These are phyloP conservation scores for Butyriboletus loyo DNA, from an alignment of 768 basidiomycete genomes.

Conservation along the genomic window DNA sequence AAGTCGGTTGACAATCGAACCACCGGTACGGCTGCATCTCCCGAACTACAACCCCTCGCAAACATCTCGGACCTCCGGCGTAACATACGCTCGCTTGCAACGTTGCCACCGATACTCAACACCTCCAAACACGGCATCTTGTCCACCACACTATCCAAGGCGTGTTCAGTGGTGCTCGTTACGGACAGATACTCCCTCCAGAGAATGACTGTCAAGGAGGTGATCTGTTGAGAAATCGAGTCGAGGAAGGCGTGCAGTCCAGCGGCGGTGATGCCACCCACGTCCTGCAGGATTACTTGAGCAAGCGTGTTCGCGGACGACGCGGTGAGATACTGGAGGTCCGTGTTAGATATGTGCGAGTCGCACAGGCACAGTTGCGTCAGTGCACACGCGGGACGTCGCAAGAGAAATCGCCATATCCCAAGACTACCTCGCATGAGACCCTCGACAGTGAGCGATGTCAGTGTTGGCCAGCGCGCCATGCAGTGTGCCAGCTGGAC, in stretches of 20 bases:
- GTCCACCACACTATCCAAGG: neutral
- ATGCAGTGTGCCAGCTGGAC: constrained; percentile 20
- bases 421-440: too few species aligned
- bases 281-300: neutral
- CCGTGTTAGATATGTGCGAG: neutral
- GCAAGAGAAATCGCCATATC: constrained; percentile 13
- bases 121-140: neutral
- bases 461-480: constrained; percentile 14
- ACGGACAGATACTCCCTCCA: too few species aligned
- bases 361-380: neutral
- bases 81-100: neutral
- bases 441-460: neutral
- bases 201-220: neutral
- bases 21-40: neutral
- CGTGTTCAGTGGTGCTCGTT: neutral
- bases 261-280: neutral
- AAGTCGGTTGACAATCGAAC: neutral
- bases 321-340: neutral
- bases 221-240: neutral
- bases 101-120: neutral
- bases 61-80: neutral
- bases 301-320: neutral
- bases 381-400: constrained; percentile 9
- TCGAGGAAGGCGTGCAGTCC: neutral
- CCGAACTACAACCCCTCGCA: neutral